Conservation (phyloP, 768 basidiomycete species). For the Phlebiopsis gigantea region DNA sequence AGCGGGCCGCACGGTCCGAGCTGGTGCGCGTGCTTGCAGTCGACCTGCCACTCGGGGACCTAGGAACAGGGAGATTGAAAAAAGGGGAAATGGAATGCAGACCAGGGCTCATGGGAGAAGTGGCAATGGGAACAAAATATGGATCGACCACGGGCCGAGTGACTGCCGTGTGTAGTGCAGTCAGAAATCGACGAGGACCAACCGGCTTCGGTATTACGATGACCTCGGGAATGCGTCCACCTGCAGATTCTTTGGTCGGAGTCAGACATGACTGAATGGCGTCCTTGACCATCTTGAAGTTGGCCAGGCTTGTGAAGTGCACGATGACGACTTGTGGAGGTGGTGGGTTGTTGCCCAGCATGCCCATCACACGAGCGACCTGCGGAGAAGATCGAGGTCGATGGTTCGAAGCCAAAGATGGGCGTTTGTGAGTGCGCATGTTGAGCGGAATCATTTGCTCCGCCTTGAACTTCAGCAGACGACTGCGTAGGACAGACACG, state of each 20-base stretch:
- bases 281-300: slow-evolving; percentile 87
- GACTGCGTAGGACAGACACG: slow-evolving; percentile 69
- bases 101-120: slow-evolving; percentile 79
- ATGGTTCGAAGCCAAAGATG: slow-evolving; percentile 61
- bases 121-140: slow-evolving; percentile 91
- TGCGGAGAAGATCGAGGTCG: slow-evolving; percentile 80
- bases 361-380: slow-evolving; percentile 52
- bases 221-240: slow-evolving; percentile 69
- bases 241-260: slow-evolving; percentile 35
- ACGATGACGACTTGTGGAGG: slow-evolving; percentile 51
- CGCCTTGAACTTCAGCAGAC: slow-evolving; percentile 61
- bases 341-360: slow-evolving; percentile 16
- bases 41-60: slow-evolving; percentile 43
- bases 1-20: slow-evolving; percentile 59
- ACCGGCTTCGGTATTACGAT: slow-evolving; percentile 98
- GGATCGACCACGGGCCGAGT: slow-evolving; percentile 86
- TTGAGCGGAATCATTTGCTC: slow-evolving; percentile 44
- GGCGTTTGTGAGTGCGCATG: slow-evolving; percentile 46
- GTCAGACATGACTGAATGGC: slow-evolving; percentile 64
- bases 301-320: slow-evolving; percentile 87
- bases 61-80: slow-evolving; percentile 32
- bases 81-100: slow-evolving; percentile 42
- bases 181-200: slow-evolving; percentile 89
- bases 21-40: slow-evolving; percentile 43
- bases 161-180: slow-evolving; percentile 86